phyloP scores from a whole-genome alignment of 805 yeast species.

The Starmerella ratchasimensis region DNA sequence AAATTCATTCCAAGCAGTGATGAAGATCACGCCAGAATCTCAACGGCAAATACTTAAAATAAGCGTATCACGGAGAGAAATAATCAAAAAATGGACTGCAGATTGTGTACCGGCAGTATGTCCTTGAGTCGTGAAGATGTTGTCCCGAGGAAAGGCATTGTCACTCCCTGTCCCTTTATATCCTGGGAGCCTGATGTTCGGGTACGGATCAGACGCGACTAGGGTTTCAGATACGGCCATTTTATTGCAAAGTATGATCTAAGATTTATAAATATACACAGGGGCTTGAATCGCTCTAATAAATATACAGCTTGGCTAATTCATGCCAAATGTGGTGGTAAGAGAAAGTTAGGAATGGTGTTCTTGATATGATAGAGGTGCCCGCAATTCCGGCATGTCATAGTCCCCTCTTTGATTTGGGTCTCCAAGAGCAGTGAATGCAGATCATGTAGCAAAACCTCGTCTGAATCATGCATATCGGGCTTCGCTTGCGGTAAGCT shows the following conservation, averaged over 20 bases:
- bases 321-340: constrained; percentile 82
- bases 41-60: constrained; percentile 1
- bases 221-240: too few species aligned
- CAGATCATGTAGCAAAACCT: constrained; percentile 54
- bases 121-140: too few species aligned
- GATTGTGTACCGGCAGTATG: background rate
- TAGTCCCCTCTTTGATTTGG: constrained; percentile 72
- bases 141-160: too few species aligned
- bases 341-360: constrained; percentile 81
- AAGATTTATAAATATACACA: too few species aligned
- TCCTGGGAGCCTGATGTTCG: too few species aligned
- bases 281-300: background rate
- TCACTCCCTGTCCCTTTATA: too few species aligned
- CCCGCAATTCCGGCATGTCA: constrained; percentile 75
- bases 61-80: constrained; percentile 8
- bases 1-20: constrained; percentile 3
- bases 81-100: constrained; percentile 1
- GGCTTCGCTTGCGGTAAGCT: constrained; percentile 29
- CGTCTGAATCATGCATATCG: constrained; percentile 26
- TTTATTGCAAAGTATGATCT: too few species aligned
- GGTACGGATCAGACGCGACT: too few species aligned
- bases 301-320: too few species aligned
- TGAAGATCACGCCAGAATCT: too few species aligned
- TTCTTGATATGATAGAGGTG: constrained; percentile 84
- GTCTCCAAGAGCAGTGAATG: constrained; percentile 75